These are phyloP conservation scores for Hygrophoropsis aurantiaca DNA, from an alignment of 768 basidiomycete genomes.

Conservation along the genomic window DNA sequence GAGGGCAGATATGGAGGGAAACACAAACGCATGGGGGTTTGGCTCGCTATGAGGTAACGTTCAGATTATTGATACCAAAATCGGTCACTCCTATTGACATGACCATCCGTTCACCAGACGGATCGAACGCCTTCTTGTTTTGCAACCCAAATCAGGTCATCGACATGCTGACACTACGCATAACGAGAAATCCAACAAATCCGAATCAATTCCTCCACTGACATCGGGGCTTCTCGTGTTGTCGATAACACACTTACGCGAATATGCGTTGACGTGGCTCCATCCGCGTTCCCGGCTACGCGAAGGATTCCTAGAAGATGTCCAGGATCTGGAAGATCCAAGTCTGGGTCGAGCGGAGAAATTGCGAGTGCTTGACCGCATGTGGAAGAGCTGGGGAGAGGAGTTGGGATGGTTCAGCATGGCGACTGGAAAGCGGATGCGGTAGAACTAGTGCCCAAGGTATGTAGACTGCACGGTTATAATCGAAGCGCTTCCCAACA, in stretches of 20 bases:
- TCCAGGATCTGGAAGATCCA: constrained; percentile 79
- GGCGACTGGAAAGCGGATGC: constrained; percentile 11
- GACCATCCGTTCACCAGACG: too few species aligned
- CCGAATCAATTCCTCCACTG: constrained; percentile 41
- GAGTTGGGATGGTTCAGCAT: constrained; percentile 58
- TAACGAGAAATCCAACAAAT: constrained; percentile 5
- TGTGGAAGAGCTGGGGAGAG: constrained; percentile 86
- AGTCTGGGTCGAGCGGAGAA: constrained; percentile 68
- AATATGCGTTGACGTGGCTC: constrained; percentile 57
- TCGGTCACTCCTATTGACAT: too few species aligned
- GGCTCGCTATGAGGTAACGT: constrained; percentile 68
- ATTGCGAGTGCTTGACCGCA: constrained; percentile 73
- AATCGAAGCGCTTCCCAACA: background rate
- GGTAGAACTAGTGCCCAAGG: background rate
- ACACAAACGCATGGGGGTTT: constrained; percentile 52
- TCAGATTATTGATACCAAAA: background rate
- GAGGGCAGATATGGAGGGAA: constrained; percentile 60
- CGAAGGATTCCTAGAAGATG: constrained; percentile 82
- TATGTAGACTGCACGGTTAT: background rate
- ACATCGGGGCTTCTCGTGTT: constrained; percentile 76
- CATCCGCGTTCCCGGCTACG: constrained; percentile 62
- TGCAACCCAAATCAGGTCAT: constrained; percentile 36
- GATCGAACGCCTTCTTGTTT: constrained; percentile 67
- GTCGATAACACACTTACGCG: constrained; percentile 64
- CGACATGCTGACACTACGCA: constrained; percentile 1